Percentiles rank a stretch among this genome's conserved stretches.
These are phyloP conservation scores for Hypomyces rosellus DNA, from an alignment of 2,329 filamentous ascomycete genomes.

Conservation along the genomic window DNA sequence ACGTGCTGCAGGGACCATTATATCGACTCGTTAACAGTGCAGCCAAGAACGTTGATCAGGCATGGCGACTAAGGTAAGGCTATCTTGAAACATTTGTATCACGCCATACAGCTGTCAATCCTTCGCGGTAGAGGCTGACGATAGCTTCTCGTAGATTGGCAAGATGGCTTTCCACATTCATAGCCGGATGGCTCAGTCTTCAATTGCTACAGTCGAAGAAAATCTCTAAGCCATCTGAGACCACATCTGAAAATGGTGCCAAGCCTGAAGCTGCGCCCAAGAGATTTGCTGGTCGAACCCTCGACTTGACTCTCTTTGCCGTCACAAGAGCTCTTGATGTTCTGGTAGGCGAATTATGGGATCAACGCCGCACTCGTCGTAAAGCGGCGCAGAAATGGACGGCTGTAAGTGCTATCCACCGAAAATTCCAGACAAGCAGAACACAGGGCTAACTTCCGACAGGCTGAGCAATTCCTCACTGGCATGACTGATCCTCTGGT, in stretches of 20 bases:
- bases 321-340: conserved; percentile 67
- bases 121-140: conserved; percentile 7
- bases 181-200: conserved; percentile 52
- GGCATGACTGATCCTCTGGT: conserved; percentile 55
- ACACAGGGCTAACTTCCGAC: conserved; percentile 7
- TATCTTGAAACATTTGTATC: conserved; percentile 1
- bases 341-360: conserved; percentile 60
- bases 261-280: conserved; percentile 17
- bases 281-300: conserved; percentile 59
- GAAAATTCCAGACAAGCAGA: not conserved
- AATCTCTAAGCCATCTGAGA: conserved; percentile 37
- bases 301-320: conserved; percentile 79
- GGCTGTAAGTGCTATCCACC: conserved; percentile 27
- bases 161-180: conserved; percentile 52
- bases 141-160: conserved; percentile 38
- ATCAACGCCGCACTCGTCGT: conserved; percentile 39
- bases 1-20: conserved; percentile 22
- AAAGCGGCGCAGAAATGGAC: conserved; percentile 42
- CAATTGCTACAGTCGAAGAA: conserved; percentile 51
- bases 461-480: conserved; percentile 30
- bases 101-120: not conserved
- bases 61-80: conserved; percentile 23
- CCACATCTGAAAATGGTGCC: conserved; percentile 24
- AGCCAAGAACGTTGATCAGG: conserved; percentile 18
- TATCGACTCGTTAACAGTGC: conserved; percentile 23